A percentile compares a stretch with the other conserved stretches of the same genome.
These are phyloP conservation scores for Colletotrichum sp. DNA, from an alignment of 2,329 filamentous ascomycete genomes.

Conservation along the genomic window DNA sequence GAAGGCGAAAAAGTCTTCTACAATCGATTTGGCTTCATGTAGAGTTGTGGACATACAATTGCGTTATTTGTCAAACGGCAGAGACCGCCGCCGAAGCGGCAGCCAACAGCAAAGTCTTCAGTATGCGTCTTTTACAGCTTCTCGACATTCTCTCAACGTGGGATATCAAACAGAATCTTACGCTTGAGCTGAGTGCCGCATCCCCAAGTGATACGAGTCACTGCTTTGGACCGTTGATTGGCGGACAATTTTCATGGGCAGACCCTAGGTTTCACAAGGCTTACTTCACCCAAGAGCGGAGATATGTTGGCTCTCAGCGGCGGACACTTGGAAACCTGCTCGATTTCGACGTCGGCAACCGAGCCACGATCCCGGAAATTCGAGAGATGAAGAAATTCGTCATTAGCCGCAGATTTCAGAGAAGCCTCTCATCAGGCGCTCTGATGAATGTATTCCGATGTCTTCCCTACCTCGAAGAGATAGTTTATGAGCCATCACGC, in stretches of 20 bases:
- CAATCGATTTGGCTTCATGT: not conserved
- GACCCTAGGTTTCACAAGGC: not conserved
- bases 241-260: not conserved
- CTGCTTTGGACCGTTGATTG: not conserved
- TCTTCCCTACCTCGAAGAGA: not conserved
- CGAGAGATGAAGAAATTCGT: not conserved
- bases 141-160: not conserved
- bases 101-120: not conserved
- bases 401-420: not conserved
- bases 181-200: not conserved
- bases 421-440: not conserved
- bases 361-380: not conserved
- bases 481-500: not conserved
- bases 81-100: not conserved
- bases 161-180: not conserved
- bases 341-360: not conserved
- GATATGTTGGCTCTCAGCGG: not conserved
- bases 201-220: not conserved
- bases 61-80: not conserved
- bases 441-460: not conserved
- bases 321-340: not conserved
- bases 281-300: not conserved
- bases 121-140: not conserved
- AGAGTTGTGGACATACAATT: not conserved
- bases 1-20: not conserved